Evolutionary conservation across 1,284 basidiomycete genomes (phyloP), one percentile per base, ranked within the genome.

Genomic region (Ustilago vetiveriae): DNA sequence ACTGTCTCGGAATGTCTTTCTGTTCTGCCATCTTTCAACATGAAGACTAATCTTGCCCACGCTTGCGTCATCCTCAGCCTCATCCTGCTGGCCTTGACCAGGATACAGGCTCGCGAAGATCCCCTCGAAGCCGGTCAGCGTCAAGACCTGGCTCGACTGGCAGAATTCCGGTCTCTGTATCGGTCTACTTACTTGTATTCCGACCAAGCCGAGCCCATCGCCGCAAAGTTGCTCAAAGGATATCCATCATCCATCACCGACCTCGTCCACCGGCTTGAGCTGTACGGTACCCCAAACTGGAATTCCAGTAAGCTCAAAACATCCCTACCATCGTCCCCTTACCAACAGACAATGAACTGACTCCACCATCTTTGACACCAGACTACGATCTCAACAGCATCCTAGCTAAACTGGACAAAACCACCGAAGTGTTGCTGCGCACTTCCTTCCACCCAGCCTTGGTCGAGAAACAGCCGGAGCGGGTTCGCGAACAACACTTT

Each of bases 381-480:
- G 36, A 37, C 2, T 7, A 37, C 17, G 19, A 37, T 14, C 36
- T 37, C 17, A 2, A 2, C 19, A 13, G 6, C 9, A 21, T 19
- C 3, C 40, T 56, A 1, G 17, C n/a, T 21, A 37, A 7, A 6
- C n/a, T 56, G 16, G 45, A 56, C 10, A 1, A 14, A 3, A 6
- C 4, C 1, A 17, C 35, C 2, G 33, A 32, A n/a, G 2, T 35
- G 3, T 17, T 49, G 22, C 27, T 42, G 0, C 13, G 38, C 22
- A 43, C 32, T 11, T 6, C 46, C 2, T 48, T 56, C 19, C 54
- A 56, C 39, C 54, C 41, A 2, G n/a, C 23, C 10, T 14, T 38
- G 24, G 17, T 56, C 16, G 38, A 38, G 16, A 23, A 3, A 5
- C 54, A 56, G 19, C 23, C 36, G 0, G 0, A 9, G 22, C 5